Base-by-base conservation (phyloP, 352 stramenopile species). In the Phytophthora palmivora region DNA sequence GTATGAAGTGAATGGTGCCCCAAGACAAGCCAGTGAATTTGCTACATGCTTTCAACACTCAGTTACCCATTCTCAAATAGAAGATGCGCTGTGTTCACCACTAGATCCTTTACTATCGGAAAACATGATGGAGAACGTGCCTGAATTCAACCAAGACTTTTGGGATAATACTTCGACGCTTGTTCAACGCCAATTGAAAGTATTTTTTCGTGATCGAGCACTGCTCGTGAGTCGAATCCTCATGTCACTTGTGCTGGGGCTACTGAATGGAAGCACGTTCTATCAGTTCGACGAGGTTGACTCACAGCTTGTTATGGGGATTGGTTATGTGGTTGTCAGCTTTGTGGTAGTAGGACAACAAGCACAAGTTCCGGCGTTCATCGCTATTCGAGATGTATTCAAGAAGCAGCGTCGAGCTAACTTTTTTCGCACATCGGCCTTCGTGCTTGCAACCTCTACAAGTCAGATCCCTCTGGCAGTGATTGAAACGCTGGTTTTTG, bases 31-130 rank as follows among this genome's bases (percentile, higher is more conserved):
- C 15, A 24, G 21, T 26, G 47, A 55, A 44, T 55, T 44, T 22
- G 47, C 47, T 2, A 33, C n/a, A 45, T 55, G 6, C 18, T 1
- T 54, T 54, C 32, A 54, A 22, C 32, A n/a, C n/a, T n/a, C n/a
- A n/a, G n/a, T n/a, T n/a, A n/a, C n/a, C n/a, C n/a, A n/a, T n/a
- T n/a, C n/a, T n/a, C n/a, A n/a, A n/a, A n/a, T n/a, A n/a, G n/a
- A n/a, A n/a, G n/a, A n/a, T n/a, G n/a, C n/a, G n/a, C n/a, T n/a
- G n/a, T n/a, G n/a, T n/a, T n/a, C n/a, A n/a, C n/a, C n/a, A n/a
- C n/a, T n/a, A n/a, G n/a, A n/a, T n/a, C n/a, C n/a, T n/a, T n/a
- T n/a, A n/a, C n/a, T n/a, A n/a, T n/a, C n/a, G n/a, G n/a, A n/a
- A n/a, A n/a, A n/a, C n/a, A n/a, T n/a, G n/a, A n/a, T n/a, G n/a